phyloP scores from a whole-genome alignment of 1,284 basidiomycete genomes.

The Rhizoctonia solani region DNA sequence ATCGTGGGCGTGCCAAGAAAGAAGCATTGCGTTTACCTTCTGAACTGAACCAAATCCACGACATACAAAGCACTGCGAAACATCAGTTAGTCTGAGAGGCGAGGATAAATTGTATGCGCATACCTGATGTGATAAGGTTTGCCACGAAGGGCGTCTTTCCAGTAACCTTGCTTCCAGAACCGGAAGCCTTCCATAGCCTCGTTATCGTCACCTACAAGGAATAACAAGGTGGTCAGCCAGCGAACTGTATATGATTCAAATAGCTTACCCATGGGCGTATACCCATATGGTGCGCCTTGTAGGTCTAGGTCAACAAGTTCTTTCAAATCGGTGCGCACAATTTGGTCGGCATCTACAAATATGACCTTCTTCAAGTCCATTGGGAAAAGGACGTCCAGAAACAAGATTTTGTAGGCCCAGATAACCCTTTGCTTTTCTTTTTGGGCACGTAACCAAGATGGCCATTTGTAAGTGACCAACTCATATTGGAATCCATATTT shows the following conservation, averaged over 20 bases:
- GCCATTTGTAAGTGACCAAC: slow-evolving; percentile 98
- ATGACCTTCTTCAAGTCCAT: slow-evolving; percentile 98
- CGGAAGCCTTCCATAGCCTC: slow-evolving; percentile 95
- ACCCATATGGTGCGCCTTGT: slow-evolving; percentile 89
- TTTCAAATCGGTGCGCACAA: slow-evolving; percentile 92
- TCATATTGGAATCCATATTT: slow-evolving; percentile 96
- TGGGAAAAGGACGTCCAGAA: slow-evolving; percentile 97
- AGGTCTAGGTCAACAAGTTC: slow-evolving; percentile 91
- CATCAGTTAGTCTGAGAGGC: background rate
- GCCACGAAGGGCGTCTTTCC: slow-evolving; percentile 82
- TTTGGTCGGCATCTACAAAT: slow-evolving; percentile 97
- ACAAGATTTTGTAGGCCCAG: slow-evolving; percentile 99
- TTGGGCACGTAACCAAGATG: slow-evolving; percentile 93
- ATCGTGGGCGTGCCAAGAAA: background rate
- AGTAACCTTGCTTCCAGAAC: slow-evolving; percentile 98
- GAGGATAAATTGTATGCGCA: slow-evolving; percentile 36
- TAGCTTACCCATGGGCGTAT: slow-evolving; percentile 84
- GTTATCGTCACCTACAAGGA: slow-evolving; percentile 69
- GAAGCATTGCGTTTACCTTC: slow-evolving; percentile 56
- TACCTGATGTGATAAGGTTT: slow-evolving; percentile 91
- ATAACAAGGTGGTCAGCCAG: background rate
- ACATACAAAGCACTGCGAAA: slow-evolving; percentile 87
- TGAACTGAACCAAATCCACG: slow-evolving; percentile 93
- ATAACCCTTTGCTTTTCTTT: slow-evolving; percentile 98
- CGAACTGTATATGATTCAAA: background rate